Evolutionary conservation across 2,329 filamentous ascomycete genomes (phyloP).

Genomic region (Cercospora sojina): DNA sequence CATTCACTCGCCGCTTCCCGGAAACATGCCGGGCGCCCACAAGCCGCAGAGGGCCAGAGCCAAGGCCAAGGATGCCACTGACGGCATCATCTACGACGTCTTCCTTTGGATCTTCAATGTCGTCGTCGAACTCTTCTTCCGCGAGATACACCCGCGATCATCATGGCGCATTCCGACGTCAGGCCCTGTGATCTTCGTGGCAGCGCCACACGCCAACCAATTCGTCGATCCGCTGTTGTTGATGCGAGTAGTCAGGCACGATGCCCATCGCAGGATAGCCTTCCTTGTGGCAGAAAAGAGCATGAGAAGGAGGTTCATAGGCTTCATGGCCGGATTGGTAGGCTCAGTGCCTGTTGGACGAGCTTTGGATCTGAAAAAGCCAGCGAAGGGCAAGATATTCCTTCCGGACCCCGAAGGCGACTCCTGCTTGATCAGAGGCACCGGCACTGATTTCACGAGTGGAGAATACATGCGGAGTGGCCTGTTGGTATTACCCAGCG

Average conservation of each 20-base stretch:
- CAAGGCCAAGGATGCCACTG: constrained; percentile 30
- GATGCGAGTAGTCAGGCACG: constrained; percentile 82
- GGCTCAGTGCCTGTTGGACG: constrained; percentile 91
- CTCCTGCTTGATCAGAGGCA: constrained; percentile 74
- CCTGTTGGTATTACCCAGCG: constrained; percentile 79
- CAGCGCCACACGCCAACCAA: constrained; percentile 95
- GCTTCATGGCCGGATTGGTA: constrained; percentile 77
- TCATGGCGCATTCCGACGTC: constrained; percentile 90
- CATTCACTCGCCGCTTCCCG: constrained; percentile 1
- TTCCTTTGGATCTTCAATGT: constrained; percentile 77
- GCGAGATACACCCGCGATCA: constrained; percentile 90
- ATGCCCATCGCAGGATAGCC: constrained; percentile 83
- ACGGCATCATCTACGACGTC: constrained; percentile 60
- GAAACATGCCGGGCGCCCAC: constrained; percentile 5
- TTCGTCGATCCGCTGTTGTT: constrained; percentile 95
- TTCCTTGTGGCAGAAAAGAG: constrained; percentile 95
- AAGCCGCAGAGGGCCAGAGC: constrained; percentile 13
- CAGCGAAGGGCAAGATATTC: constrained; percentile 77
- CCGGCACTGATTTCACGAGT: constrained; percentile 76
- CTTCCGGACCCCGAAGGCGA: constrained; percentile 84
- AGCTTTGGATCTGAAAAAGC: constrained; percentile 83
- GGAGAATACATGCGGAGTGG: constrained; percentile 73
- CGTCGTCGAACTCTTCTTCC: constrained; percentile 93
- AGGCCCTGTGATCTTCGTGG: constrained; percentile 91
- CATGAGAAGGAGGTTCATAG: constrained; percentile 85